These are phyloP conservation scores for Colletotrichum magnum DNA, from an alignment of 2,329 filamentous ascomycete genomes.

Conservation along the genomic window DNA sequence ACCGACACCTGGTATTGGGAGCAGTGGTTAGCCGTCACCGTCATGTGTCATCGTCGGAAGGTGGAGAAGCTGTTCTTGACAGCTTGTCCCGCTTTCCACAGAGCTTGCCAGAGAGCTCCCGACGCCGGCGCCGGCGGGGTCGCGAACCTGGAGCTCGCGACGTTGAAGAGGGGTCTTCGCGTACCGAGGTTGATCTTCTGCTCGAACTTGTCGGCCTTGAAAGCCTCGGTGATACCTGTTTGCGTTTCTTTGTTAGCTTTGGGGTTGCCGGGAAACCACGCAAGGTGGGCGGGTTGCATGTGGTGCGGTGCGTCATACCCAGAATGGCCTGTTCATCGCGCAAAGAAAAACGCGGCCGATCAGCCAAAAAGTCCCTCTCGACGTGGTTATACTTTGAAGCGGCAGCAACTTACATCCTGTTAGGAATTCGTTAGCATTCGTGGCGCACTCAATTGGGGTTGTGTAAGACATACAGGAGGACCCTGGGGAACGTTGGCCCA, in stretches of 20 bases:
- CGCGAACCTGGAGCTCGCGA: background rate
- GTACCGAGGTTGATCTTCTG: constrained; percentile 98
- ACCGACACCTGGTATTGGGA: constrained; percentile 78
- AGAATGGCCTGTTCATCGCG: constrained; percentile 76
- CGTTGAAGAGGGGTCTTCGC: constrained; percentile 44
- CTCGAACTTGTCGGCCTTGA: constrained; percentile 94
- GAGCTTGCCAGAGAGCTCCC: background rate
- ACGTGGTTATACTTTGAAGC: background rate
- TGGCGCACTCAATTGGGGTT: constrained; percentile 47
- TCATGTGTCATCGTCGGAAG: background rate
- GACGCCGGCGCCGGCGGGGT: no score
- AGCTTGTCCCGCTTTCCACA: constrained; percentile 11
- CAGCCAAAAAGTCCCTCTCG: constrained; percentile 31
- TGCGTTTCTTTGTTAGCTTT: constrained; percentile 10
- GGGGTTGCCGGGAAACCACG: background rate
- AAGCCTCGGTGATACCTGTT: constrained; percentile 93
- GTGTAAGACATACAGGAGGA: constrained; percentile 80
- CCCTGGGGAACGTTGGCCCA: constrained; percentile 95
- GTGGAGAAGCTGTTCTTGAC: background rate
- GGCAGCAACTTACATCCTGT: constrained; percentile 54
- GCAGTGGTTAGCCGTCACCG: background rate
- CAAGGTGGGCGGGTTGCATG: constrained; percentile 19
- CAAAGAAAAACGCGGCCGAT: constrained; percentile 41
- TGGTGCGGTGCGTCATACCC: constrained; percentile 64
- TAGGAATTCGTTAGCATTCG: constrained; percentile 45